A percentile compares a stretch with the other conserved stretches of the same genome.
Conservation (phyloP, 1,284 basidiomycete species). For the Ustilago loliicola region DNA sequence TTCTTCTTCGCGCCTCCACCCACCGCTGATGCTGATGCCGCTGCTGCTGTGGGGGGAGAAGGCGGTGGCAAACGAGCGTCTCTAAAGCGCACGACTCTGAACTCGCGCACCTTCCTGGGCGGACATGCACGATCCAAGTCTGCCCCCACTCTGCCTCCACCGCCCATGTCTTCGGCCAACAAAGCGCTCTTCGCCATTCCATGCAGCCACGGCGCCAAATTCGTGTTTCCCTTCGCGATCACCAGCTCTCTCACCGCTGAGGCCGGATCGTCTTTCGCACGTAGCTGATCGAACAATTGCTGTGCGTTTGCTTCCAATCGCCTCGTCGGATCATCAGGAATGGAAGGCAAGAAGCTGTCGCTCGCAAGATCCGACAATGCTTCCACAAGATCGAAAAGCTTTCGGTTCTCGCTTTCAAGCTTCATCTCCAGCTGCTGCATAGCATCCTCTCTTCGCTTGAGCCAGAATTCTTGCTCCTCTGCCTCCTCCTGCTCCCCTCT, state of each 20-base stretch:
- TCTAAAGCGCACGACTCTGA: conserved; percentile 81
- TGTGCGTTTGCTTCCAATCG: conserved; percentile 25
- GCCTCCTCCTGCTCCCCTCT: conserved; percentile 75
- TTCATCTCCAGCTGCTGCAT: conserved; percentile 30
- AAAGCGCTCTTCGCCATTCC: conserved; percentile 18
- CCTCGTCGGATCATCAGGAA: conserved; percentile 31
- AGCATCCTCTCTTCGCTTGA: conserved; percentile 72
- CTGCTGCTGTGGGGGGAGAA: neutral
- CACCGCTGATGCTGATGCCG: neutral
- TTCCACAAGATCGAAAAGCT: conserved; percentile 44
- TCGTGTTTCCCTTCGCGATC: conserved; percentile 15
- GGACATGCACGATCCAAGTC: conserved; percentile 78
- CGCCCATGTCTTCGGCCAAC: conserved; percentile 14
- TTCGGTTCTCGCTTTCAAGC: conserved; percentile 22
- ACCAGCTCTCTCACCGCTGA: conserved; percentile 32
- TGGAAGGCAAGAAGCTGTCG: conserved; percentile 33
- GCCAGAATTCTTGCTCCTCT: conserved; percentile 76
- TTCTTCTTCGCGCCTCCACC: conserved; percentile 14
- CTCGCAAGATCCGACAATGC: conserved; percentile 26
- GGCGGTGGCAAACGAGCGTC: conserved; percentile 74
- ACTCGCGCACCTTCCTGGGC: conserved; percentile 81
- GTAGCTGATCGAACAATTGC: conserved; percentile 26
- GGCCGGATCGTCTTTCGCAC: conserved; percentile 15
- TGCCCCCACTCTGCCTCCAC: conserved; percentile 4
- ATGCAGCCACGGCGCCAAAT: conserved; percentile 28